Base-by-base conservation (phyloP, 1,284 basidiomycete species). In the Flammula alnicola region DNA sequence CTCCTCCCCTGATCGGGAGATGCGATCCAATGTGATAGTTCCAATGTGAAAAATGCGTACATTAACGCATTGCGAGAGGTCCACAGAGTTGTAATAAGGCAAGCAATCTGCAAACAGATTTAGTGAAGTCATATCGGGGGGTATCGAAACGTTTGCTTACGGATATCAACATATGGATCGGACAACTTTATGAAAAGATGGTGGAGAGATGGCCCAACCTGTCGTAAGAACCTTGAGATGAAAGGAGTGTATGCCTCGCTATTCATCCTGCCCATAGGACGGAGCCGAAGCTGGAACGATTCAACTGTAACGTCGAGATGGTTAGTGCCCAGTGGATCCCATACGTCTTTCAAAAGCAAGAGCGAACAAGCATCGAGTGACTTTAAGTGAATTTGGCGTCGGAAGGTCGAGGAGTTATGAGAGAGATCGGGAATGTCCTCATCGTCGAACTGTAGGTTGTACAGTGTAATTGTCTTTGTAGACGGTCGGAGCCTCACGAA, bases 31-130 rank as follows among this genome's bases (percentile, higher is more conserved):
- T 25, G 5, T 20, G 19, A 43, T 29, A 20, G 26, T 30, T 4
- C 40, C 40, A 12, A 27, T 14, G 10, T 43, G 40, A 5, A 43
- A 9, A 29, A 39, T 39, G 17, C 37, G 37, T 19, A 39, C 17
- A 25, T 39, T 39, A 17, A 33, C n/a, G 30, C 43, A 44, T 30
- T 35, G 30, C 22, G 43, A 44, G 17, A 44, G 14, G 16, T 44
- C 43, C 8, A 44, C 22, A n/a, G 29, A 9, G 9, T 31, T 26
- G 40, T 30, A 31, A 30, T 43, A 31, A 19, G 25, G 23, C 40
- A 43, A 31, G 4, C 25, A 14, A 8, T 30, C 40, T 43, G 29
- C 14, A 30, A 19, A 39, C 14, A 22, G 9, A 25, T 10, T 5
- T 10, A 5, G 37, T 39, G 9, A 39, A 10, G 14, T 39, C 14